Percentiles rank a stretch among this genome's conserved stretches.
Evolutionary conservation across 352 stramenopile genomes (phyloP).

Genomic region (Hyaloperonospora arabidopsidis): DNA sequence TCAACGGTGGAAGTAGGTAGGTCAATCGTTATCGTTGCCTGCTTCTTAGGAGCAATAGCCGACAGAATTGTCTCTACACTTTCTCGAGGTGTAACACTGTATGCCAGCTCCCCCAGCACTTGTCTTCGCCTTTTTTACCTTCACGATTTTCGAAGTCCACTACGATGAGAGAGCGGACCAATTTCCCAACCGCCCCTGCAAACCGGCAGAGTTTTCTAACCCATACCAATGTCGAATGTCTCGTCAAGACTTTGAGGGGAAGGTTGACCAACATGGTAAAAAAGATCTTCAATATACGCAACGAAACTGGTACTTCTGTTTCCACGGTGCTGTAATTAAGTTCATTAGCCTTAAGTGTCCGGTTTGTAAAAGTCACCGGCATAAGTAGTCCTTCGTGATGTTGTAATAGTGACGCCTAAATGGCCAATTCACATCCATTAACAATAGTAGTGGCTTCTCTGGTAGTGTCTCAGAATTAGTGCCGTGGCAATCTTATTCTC

Average conservation of each 20-base stretch:
- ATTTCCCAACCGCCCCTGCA: not conserved
- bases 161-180: too few relatives aligned
- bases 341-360: conserved; percentile 12
- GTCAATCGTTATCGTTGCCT: not conserved
- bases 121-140: conserved; percentile 7
- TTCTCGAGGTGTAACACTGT: not conserved
- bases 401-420: not conserved
- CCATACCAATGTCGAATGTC: not conserved
- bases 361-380: too few relatives aligned
- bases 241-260: conserved; percentile 3
- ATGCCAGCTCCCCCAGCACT: conserved; percentile 7
- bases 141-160: too few relatives aligned
- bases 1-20: not conserved
- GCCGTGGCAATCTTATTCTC: too few relatives aligned
- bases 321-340: conserved; percentile 13
- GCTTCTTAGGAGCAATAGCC: too few relatives aligned
- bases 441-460: not conserved
- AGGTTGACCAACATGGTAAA: conserved; percentile 7
- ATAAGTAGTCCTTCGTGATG: not conserved
- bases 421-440: not conserved
- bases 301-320: conserved; percentile 4
- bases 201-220: too few relatives aligned
- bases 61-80: not conserved
- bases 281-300: conserved; percentile 2
- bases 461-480: too few relatives aligned